Evolutionary conservation across 228 moss, liverwort and hornwort genomes (phyloP).

Genomic region (Sphagnum fallax): DNA sequence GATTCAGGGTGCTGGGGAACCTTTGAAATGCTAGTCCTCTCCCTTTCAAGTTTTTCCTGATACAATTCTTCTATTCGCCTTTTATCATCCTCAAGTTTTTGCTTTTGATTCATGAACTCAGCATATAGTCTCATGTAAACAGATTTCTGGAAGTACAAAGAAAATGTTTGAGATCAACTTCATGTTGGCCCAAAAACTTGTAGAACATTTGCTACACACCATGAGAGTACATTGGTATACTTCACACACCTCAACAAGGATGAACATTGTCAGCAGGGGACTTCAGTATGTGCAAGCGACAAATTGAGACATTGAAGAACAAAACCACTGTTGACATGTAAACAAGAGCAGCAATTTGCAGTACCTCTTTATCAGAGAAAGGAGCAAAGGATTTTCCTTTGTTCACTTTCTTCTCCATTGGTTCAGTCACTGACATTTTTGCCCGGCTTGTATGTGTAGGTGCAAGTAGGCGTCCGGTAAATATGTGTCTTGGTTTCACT

Average conservation of each 20-base stretch:
- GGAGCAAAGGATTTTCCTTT: conserved; percentile 33
- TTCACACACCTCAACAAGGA: not conserved
- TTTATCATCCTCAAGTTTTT: conserved; percentile 34
- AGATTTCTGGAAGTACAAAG: conserved; percentile 36
- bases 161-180: not conserved
- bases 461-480: conserved; percentile 56
- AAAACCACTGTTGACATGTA: not conserved
- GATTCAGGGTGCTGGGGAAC: conserved; percentile 6
- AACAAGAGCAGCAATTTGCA: conserved; percentile 1
- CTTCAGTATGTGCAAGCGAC: not conserved
- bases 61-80: conserved; percentile 43
- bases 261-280: not conserved
- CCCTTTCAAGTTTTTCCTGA: conserved; percentile 52
- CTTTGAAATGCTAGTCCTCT: conserved; percentile 59
- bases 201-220: no score
- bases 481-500: conserved; percentile 22
- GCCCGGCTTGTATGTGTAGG: conserved; percentile 64
- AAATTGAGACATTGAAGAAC: not conserved
- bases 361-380: conserved; percentile 60
- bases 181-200: not conserved
- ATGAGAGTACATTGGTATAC: no score
- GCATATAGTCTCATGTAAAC: conserved; percentile 78
- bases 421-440: conserved; percentile 26
- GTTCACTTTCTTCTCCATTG: conserved; percentile 29
- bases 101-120: conserved; percentile 69